Base-by-base conservation (phyloP, 2,329 filamentous ascomycete genomes). In the Pseudocercospora cruenta region DNA sequence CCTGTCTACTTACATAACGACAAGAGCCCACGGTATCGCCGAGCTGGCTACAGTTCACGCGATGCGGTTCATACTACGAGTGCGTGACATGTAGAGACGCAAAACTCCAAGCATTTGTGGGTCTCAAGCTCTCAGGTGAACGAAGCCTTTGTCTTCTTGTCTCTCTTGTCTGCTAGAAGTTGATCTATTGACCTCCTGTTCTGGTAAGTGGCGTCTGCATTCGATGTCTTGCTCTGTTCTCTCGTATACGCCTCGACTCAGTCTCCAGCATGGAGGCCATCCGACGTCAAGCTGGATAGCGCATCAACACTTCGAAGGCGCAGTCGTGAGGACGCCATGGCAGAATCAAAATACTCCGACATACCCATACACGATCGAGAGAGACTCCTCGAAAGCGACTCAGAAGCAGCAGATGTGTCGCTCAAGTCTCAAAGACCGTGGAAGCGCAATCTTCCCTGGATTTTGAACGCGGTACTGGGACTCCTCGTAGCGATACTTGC, bases 371-470 rank as follows among this genome's bases (percentile, higher is more conserved):
- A 55, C 16, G 51, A 55, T 31, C 51, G 51, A 2, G 51, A 55
- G 26, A 26, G 24, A 4, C 26, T 33, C 5, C 24, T 55, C 3
- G 51, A 26, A 31, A 22, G 16, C 26, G 51, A 55, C 1, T 26
- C 22, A 26, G 51, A 55, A 31, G 22, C 51, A 28, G 51, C 16
- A 55, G 51, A 55, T 24, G 26, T 55, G 21, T 55, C 51, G 16
- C 22, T 8, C 26, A 16, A 26, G 24, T 26, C 22, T 10, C 22
- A 24, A 26, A 33, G 45, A 3, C 63, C 63, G 12, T 64, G 63
- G 63, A 64, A 54, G 14, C 51, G 43, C 43, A 43, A 16, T 24
- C 16, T 64, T 8, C 47, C 63, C 24, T 64, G 63, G 63, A 57
- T 64, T 14, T 19, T 64, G 2, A 64, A 57, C 49, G 36, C 60